phyloP scores from a whole-genome alignment of 2,329 filamentous ascomycete genomes.

The Penicillium sp. region DNA sequence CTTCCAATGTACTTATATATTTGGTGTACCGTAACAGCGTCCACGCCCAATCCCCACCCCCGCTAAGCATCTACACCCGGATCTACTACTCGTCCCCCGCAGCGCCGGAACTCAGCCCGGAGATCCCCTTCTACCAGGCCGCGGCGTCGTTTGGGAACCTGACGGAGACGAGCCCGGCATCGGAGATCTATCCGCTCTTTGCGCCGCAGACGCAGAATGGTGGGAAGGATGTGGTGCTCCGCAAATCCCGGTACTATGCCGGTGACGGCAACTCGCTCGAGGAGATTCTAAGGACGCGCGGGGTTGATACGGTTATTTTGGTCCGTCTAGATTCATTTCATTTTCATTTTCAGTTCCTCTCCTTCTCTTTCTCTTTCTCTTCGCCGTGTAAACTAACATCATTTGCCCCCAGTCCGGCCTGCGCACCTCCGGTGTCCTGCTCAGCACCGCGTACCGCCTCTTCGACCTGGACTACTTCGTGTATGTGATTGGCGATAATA shows the following conservation, averaged over 20 bases:
- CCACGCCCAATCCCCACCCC: conserved; percentile 2
- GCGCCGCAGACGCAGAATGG: neutral
- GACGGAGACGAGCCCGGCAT: conserved; percentile 2
- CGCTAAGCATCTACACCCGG: conserved; percentile 13
- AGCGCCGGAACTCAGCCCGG: conserved; percentile 3
- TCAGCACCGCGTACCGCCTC: conserved; percentile 11
- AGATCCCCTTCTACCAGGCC: neutral
- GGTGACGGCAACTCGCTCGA: conserved; percentile 14
- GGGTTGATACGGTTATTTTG: neutral
- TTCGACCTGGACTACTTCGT: conserved; percentile 16
- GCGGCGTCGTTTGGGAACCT: conserved; percentile 6
- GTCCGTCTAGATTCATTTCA: too few species aligned
- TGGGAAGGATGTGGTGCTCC: conserved; percentile 9
- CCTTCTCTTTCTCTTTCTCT: too few species aligned
- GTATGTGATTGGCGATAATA: neutral
- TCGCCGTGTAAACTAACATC: too few species aligned
- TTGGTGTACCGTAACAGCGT: too few species aligned
- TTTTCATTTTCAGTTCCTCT: too few species aligned
- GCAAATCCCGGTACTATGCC: conserved; percentile 12
- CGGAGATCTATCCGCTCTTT: neutral
- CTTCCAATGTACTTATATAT: too few species aligned
- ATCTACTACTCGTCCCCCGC: conserved; percentile 11
- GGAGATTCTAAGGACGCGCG: conserved; percentile 6
- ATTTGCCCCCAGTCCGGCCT: too few species aligned
- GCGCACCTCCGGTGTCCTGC: conserved; percentile 12